Conservation (phyloP, 768 basidiomycete species). For the Amanita rubescens region DNA sequence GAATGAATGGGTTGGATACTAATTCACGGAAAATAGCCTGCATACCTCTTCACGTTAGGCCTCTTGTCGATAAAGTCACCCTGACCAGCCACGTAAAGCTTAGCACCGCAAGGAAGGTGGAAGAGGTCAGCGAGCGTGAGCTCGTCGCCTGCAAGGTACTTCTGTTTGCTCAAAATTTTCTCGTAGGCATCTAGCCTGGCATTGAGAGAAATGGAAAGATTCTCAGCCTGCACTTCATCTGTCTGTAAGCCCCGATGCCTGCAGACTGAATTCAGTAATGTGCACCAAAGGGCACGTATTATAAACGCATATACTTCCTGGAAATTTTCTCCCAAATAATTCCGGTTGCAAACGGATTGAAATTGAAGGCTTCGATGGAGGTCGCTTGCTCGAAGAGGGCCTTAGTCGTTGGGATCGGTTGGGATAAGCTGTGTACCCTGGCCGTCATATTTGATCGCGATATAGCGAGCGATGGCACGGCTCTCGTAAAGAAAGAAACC, state of each 20-base stretch:
- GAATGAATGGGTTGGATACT: not conserved
- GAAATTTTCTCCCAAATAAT: constrained; percentile 43
- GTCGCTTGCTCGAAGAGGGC: constrained; percentile 48
- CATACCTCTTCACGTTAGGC: constrained; percentile 39
- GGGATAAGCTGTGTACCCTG: constrained; percentile 50
- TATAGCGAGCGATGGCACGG: constrained; percentile 54
- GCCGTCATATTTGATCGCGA: constrained; percentile 44
- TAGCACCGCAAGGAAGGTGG: constrained; percentile 38
- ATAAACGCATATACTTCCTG: constrained; percentile 31
- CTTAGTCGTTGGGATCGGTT: constrained; percentile 23
- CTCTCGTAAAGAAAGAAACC: constrained; percentile 58
- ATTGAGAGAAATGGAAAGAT: constrained; percentile 22
- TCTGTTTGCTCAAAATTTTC: constrained; percentile 44
- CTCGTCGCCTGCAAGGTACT: constrained; percentile 49
- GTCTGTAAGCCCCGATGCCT: constrained; percentile 18
- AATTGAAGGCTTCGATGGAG: constrained; percentile 46
- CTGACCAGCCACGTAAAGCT: constrained; percentile 16
- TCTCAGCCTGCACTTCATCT: constrained; percentile 23
- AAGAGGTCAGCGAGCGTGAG: constrained; percentile 53
- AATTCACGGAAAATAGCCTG: not conserved
- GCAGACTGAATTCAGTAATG: not conserved
- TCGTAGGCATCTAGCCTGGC: constrained; percentile 51
- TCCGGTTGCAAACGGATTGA: constrained; percentile 37
- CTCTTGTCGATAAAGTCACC: constrained; percentile 23
- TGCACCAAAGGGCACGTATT: not conserved